Percentiles rank a stretch among this genome's conserved stretches.
These are phyloP conservation scores for Lodderomyces parapsilosis DNA, from an alignment of 1,139 yeast genomes.

Conservation along the genomic window DNA sequence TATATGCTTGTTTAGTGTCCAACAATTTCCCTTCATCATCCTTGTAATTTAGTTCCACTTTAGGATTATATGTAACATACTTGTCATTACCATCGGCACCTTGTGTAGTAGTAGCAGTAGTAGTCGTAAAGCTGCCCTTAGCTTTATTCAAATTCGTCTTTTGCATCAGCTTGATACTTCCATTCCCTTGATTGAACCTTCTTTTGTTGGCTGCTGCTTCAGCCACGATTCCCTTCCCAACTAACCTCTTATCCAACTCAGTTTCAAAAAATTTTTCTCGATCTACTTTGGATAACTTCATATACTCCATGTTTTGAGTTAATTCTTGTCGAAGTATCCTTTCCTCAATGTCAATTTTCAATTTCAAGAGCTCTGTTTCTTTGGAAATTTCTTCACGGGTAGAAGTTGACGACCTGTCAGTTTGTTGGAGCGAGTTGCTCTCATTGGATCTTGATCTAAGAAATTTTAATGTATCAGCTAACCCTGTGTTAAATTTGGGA, in stretches of 20 bases:
- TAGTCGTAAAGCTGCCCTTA: too few species aligned
- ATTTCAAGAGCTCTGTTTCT: slow-evolving; percentile 32
- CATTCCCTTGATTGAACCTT: slow-evolving; percentile 2
- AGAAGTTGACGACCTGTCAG: slow-evolving; percentile 26
- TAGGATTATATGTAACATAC: slow-evolving; percentile 55
- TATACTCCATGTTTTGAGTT: slow-evolving; percentile 29
- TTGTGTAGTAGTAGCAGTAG: background rate
- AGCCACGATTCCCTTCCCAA: slow-evolving; percentile 25
- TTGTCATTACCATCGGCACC: background rate
- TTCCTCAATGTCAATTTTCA: slow-evolving; percentile 38
- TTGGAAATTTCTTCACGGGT: slow-evolving; percentile 27
- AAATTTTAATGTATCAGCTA: slow-evolving; percentile 58
- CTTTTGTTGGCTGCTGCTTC: background rate
- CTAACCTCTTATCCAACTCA: slow-evolving; percentile 30
- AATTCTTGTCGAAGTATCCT: slow-evolving; percentile 42
- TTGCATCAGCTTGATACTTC: slow-evolving; percentile 1
- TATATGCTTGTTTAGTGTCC: slow-evolving; percentile 77
- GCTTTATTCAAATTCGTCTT: background rate
- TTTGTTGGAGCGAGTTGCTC: background rate
- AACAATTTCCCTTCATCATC: slow-evolving; percentile 72
- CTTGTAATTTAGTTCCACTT: slow-evolving; percentile 59
- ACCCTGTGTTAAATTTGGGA: slow-evolving; percentile 42
- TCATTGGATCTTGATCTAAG: slow-evolving; percentile 37
- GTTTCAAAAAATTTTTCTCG: slow-evolving; percentile 27
- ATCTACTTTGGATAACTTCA: slow-evolving; percentile 29